A percentile compares a stretch with the other conserved stretches of the same genome.
Conservation (phyloP, 2,329 filamentous ascomycete genomes). For the Aquanectria penicillioides region DNA sequence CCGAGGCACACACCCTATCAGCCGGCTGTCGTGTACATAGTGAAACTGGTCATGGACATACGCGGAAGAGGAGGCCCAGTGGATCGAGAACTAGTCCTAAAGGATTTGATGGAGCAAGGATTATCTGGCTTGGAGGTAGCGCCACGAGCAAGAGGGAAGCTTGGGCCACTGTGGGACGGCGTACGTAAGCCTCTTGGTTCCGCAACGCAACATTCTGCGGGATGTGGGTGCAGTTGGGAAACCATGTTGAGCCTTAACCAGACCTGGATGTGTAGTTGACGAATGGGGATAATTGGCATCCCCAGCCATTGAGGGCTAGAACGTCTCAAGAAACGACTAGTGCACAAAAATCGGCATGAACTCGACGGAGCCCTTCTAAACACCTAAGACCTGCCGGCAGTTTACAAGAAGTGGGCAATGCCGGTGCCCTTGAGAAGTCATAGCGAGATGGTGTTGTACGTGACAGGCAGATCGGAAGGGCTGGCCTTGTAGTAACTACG, state of each 20-base stretch:
- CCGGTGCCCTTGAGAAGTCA: background rate
- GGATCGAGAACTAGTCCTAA: constrained; percentile 5
- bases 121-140: constrained; percentile 7
- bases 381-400: constrained; percentile 29
- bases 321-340: constrained; percentile 43
- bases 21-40: too few species aligned
- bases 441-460: background rate
- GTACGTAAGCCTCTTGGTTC: constrained; percentile 38
- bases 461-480: background rate
- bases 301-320: constrained; percentile 36
- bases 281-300: constrained; percentile 24
- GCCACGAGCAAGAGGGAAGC: constrained; percentile 15
- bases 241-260: constrained; percentile 23
- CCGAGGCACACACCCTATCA: too few species aligned
- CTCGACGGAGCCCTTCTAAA: constrained; percentile 21
- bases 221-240: constrained; percentile 33
- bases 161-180: constrained; percentile 34
- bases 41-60: background rate
- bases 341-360: constrained; percentile 31
- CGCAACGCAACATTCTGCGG: constrained; percentile 24
- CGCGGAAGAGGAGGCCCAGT: background rate
- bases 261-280: constrained; percentile 29
- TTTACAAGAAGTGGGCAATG: constrained; percentile 19
- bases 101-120: constrained; percentile 20
- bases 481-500: too few species aligned